phyloP scores from a whole-genome alignment of 257 asterid species.

The Gentiana dahurica region DNA sequence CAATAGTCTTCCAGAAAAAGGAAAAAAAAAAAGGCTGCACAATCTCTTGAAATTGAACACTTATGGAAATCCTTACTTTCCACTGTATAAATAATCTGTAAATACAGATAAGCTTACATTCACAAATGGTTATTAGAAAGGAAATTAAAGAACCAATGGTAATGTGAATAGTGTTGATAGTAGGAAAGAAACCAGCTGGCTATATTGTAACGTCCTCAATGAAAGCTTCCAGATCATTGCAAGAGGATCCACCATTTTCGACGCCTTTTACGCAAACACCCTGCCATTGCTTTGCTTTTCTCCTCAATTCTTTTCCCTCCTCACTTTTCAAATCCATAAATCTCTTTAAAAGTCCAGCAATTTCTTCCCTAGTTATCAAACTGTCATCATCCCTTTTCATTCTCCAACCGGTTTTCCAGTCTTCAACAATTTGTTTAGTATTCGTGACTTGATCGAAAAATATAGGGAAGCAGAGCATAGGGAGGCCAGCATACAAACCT shows the following conservation, averaged over 20 bases:
- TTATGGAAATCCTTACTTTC: too few relatives aligned
- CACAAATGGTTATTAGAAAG: too few relatives aligned
- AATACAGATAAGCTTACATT: too few relatives aligned
- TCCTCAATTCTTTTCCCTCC: conserved; percentile 26
- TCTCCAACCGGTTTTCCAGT: conserved; percentile 54
- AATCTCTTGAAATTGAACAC: too few relatives aligned
- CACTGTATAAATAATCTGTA: too few relatives aligned
- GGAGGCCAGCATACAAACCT: conserved; percentile 34
- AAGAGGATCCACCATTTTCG: conserved; percentile 30
- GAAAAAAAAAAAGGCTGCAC: too few relatives aligned
- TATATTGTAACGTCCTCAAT: conserved; percentile 3
- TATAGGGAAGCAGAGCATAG: conserved; percentile 40
- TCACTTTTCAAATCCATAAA: conserved; percentile 38
- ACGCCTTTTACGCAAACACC: conserved; percentile 22
- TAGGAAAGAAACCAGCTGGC: neutral
- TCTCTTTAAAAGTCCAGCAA: conserved; percentile 17
- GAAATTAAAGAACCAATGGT: too few relatives aligned
- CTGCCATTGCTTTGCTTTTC: conserved; percentile 30
- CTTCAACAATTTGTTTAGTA: conserved; percentile 43
- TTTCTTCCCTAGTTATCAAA: conserved; percentile 24
- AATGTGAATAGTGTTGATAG: conserved; percentile 4
- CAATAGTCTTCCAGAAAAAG: too few relatives aligned
- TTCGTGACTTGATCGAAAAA: conserved; percentile 41
- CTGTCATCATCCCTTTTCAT: conserved; percentile 22
- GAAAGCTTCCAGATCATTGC: conserved; percentile 25